Percentiles rank a stretch among this genome's conserved stretches.
Evolutionary conservation across 495 filamentous ascomycete species (phyloP).

Genomic region (Cetradonia linearis): DNA sequence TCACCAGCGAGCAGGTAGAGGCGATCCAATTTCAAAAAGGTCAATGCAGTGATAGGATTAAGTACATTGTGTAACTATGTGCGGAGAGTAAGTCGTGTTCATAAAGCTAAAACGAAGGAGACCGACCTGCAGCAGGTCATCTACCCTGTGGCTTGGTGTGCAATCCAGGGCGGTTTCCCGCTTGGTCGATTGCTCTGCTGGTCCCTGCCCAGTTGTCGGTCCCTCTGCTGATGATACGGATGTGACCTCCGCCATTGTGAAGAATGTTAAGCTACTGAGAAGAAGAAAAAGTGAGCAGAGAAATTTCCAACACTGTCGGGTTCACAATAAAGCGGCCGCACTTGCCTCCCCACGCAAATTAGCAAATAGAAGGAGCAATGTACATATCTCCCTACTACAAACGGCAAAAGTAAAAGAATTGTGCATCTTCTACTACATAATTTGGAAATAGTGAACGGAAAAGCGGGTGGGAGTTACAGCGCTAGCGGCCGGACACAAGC

Average conservation of each 20-base stretch:
- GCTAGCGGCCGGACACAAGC: no score
- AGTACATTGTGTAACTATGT: background rate
- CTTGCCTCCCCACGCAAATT: background rate
- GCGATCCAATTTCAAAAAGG: slow-evolving; percentile 12
- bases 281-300: background rate
- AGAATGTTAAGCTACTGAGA: background rate
- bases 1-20: slow-evolving; percentile 55
- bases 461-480: no score
- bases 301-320: background rate
- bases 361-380: background rate
- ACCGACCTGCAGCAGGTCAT: background rate
- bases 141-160: background rate
- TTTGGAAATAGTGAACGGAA: no score
- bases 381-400: background rate
- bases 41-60: slow-evolving; percentile 15
- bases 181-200: background rate
- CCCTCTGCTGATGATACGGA: background rate
- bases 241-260: background rate
- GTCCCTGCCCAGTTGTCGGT: background rate
- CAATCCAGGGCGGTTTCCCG: background rate
- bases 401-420: background rate
- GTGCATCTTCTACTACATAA: background rate
- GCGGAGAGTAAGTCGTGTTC: background rate
- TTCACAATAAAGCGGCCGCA: background rate
- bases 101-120: background rate